Evolutionary conservation across 371 early-diverging fungal genomes (phyloP).

Genomic region (Apophysomyces trapeziformis): DNA sequence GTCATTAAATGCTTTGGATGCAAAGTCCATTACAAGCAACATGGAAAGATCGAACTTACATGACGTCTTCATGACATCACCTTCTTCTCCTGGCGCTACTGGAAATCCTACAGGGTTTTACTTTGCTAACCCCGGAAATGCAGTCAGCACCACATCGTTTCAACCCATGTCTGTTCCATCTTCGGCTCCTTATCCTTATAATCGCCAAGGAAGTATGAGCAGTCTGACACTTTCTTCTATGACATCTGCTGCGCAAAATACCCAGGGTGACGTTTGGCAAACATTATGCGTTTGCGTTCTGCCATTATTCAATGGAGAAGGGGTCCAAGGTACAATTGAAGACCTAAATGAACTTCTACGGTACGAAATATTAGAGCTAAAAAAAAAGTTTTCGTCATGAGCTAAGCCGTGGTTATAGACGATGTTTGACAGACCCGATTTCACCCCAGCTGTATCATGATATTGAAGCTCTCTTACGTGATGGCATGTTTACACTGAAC

Average conservation of each 20-base stretch:
- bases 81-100: slow-evolving; percentile 33
- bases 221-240: slow-evolving; percentile 20
- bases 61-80: slow-evolving; percentile 33
- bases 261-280: slow-evolving; percentile 76
- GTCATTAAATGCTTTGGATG: slow-evolving; percentile 62
- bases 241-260: slow-evolving; percentile 9
- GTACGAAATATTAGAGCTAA: slow-evolving; percentile 33
- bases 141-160: slow-evolving; percentile 14
- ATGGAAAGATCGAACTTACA: slow-evolving; percentile 51
- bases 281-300: slow-evolving; percentile 72
- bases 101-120: slow-evolving; percentile 24
- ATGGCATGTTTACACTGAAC: slow-evolving; percentile 77
- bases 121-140: slow-evolving; percentile 15
- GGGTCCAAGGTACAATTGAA: slow-evolving; percentile 80
- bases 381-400: neutral
- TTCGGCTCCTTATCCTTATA: slow-evolving; percentile 22
- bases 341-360: slow-evolving; percentile 80
- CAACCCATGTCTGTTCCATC: slow-evolving; percentile 27
- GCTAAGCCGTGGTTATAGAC: slow-evolving; percentile 32
- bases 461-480: slow-evolving; percentile 65
- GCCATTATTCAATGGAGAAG: slow-evolving; percentile 88
- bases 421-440: slow-evolving; percentile 62
- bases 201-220: slow-evolving; percentile 46
- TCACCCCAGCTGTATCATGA: slow-evolving; percentile 55
- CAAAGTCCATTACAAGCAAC: slow-evolving; percentile 65